Base-by-base conservation (phyloP, 2,329 filamentous ascomycete species). In the Paecilomyces formosus region DNA sequence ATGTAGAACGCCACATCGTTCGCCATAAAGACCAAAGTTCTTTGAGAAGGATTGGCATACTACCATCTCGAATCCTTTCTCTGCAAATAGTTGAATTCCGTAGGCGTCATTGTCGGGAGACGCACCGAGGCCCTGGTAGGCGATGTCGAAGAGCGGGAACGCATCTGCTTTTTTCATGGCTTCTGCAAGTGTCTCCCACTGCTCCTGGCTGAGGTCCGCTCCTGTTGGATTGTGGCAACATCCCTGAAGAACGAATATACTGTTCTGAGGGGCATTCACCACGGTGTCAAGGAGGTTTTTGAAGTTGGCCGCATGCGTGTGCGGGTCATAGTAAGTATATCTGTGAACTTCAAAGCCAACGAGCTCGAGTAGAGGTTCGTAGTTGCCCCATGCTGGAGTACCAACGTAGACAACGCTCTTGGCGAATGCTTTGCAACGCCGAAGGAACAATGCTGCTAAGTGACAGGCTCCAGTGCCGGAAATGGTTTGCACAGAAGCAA, bases 1-100 rank as follows among this genome's bases (percentile, higher is more conserved):
- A 78, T 97, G 92, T 83, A 97, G 92, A 79, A 88, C 92, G 58
- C 93, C 93, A 15, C 90, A 90, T 65, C 93, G 88, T 81, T 97
- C 89, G 68, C 92, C 92, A 72, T 97, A 97, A 18, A 97, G 84
- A 62, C 92, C 92, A 73, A 83, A 81, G 63, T 65, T 66, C 62
- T 66, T 65, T 3, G 64, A 64, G 39, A 65, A 65, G 1, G 63
- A 64, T 51, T 66, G 63, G 4, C 35, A 45, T 18, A 45, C 35
- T 18, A 45, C 35, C 15, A 45, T 45, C n/a, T 45, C 35, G 7
- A 45, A 45, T 5, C 35, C 35, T 15, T 18, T 45, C 15, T 45
- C 35, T 8, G 15, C n/a, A 15, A 45, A 45, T 45, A 45, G 35
- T 45, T 18, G 35, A 18, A 45, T 45, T 45, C 35, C 35, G n/a